Evolutionary conservation across 2,329 filamentous ascomycete genomes (phyloP).

Genomic region (Cryphonectria radicalis): DNA sequence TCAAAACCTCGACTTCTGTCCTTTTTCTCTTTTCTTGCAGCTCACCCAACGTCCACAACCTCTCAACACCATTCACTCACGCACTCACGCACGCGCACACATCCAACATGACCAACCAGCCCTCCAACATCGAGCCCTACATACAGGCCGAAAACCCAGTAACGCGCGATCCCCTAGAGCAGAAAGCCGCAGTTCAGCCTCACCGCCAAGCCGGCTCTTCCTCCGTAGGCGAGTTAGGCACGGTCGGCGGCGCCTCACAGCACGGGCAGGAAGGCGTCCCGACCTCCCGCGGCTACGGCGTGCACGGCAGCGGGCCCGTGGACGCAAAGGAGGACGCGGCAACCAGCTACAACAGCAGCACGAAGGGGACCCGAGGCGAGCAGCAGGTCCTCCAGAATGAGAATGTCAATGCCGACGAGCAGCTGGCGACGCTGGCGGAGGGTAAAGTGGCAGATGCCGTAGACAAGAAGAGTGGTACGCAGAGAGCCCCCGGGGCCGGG

Average conservation of each 20-base stretch:
- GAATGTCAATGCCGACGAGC: slow-evolving; percentile 35
- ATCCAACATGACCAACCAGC: slow-evolving; percentile 25
- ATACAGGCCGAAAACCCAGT: slow-evolving; percentile 26
- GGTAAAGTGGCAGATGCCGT: slow-evolving; percentile 36
- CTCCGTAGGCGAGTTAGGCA: not conserved
- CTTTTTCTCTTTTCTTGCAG: not conserved
- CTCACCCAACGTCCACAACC: not conserved
- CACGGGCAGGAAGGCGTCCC: slow-evolving; percentile 30
- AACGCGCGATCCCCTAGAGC: slow-evolving; percentile 24
- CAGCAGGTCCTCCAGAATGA: slow-evolving; percentile 29
- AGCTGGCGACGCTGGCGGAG: slow-evolving; percentile 34
- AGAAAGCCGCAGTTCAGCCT: slow-evolving; percentile 8
- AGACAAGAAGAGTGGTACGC: slow-evolving; percentile 33
- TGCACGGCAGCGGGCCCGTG: slow-evolving; percentile 29
- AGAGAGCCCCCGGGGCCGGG: slow-evolving; percentile 31
- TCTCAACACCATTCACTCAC: not conserved
- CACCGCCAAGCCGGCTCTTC: not conserved
- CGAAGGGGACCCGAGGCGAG: no score
- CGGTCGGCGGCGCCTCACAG: not conserved
- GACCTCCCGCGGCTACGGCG: slow-evolving; percentile 31
- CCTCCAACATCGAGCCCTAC: slow-evolving; percentile 29
- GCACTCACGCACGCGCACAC: no score
- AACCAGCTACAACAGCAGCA: slow-evolving; percentile 15
- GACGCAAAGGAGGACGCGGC: slow-evolving; percentile 30
- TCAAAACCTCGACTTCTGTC: not conserved